Evolutionary conservation across 1,284 basidiomycete species (phyloP).

Genomic region (Cutaneotrichosporon arboriforme): DNA sequence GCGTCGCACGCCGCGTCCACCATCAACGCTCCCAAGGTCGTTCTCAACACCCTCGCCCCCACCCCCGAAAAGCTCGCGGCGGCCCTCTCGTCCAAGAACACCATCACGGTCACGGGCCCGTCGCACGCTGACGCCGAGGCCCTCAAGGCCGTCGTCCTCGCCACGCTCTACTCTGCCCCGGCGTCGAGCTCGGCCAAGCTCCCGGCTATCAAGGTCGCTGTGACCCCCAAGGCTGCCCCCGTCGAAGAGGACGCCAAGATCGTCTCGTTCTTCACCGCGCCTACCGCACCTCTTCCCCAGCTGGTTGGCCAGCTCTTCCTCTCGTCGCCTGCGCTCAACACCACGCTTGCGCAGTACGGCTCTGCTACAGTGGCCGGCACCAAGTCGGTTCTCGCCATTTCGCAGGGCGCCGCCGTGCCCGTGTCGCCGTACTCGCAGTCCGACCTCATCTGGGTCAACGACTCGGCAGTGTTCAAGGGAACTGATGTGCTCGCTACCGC

Average conservation of each 20-base stretch:
- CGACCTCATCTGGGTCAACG: slow-evolving; percentile 48
- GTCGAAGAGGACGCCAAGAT: slow-evolving; percentile 36
- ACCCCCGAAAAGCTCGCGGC: slow-evolving; percentile 30
- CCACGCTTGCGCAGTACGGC: slow-evolving; percentile 42
- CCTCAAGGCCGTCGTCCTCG: slow-evolving; percentile 44
- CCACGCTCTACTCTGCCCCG: slow-evolving; percentile 51
- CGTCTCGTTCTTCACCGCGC: slow-evolving; percentile 48
- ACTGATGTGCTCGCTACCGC: slow-evolving; percentile 40
- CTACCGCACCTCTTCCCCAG: slow-evolving; percentile 41
- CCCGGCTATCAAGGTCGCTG: slow-evolving; percentile 39
- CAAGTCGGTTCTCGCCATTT: slow-evolving; percentile 45
- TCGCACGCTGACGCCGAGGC: slow-evolving; percentile 38
- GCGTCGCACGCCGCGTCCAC: slow-evolving; percentile 31
- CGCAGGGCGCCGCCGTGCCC: slow-evolving; percentile 19
- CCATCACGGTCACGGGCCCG: slow-evolving; percentile 34
- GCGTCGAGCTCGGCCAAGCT: slow-evolving; percentile 35
- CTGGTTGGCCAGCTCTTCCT: slow-evolving; percentile 48
- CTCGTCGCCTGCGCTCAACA: slow-evolving; percentile 41
- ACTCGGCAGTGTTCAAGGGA: slow-evolving; percentile 45
- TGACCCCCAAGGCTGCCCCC: slow-evolving; percentile 24
- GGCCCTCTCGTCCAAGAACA: slow-evolving; percentile 31
- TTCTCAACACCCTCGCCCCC: slow-evolving; percentile 39
- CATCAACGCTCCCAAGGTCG: slow-evolving; percentile 29
- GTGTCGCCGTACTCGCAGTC: slow-evolving; percentile 24
- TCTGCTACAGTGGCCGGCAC: slow-evolving; percentile 42